Conservation (phyloP, 2,329 filamentous ascomycete species). For the Beauveria sp. region DNA sequence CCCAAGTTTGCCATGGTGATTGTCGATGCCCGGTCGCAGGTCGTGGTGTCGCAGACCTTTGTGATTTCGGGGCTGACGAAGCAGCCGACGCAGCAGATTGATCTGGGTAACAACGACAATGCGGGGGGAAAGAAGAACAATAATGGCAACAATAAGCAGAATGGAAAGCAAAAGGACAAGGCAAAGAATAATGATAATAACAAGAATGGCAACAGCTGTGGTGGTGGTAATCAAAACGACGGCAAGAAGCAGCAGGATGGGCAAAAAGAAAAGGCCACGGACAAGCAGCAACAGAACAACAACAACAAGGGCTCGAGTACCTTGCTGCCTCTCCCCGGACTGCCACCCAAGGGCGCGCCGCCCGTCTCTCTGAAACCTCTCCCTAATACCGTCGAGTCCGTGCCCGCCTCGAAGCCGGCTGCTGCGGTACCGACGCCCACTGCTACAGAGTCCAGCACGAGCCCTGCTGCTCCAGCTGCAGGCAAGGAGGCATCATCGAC, state of each 20-base stretch:
- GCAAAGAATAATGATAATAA: not conserved
- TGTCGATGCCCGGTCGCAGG: slow-evolving; percentile 13
- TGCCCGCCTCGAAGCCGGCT: not conserved
- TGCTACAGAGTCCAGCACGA: not conserved
- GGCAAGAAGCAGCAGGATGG: slow-evolving; percentile 1
- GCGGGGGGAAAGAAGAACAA: slow-evolving; percentile 7
- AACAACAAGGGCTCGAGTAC: not conserved
- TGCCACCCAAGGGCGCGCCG: not conserved
- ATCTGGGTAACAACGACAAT: not conserved
- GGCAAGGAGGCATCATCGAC: not conserved
- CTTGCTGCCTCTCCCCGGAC: slow-evolving; percentile 4
- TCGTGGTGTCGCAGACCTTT: slow-evolving; percentile 14
- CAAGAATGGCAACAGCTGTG: not conserved
- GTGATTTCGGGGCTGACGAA: slow-evolving; percentile 8
- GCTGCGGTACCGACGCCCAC: not conserved
- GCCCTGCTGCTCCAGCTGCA: not conserved
- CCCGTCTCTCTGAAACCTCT: slow-evolving; percentile 8
- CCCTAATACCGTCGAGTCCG: not conserved
- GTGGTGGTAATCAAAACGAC: not conserved
- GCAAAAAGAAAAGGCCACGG: not conserved
- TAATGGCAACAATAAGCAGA: slow-evolving; percentile 1
- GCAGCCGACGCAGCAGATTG: slow-evolving; percentile 2
- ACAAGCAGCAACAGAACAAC: not conserved
- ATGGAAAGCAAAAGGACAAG: not conserved
- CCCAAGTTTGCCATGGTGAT: slow-evolving; percentile 18